phyloP scores from a whole-genome alignment of 805 yeast species.

The Metschnikowia similis region DNA sequence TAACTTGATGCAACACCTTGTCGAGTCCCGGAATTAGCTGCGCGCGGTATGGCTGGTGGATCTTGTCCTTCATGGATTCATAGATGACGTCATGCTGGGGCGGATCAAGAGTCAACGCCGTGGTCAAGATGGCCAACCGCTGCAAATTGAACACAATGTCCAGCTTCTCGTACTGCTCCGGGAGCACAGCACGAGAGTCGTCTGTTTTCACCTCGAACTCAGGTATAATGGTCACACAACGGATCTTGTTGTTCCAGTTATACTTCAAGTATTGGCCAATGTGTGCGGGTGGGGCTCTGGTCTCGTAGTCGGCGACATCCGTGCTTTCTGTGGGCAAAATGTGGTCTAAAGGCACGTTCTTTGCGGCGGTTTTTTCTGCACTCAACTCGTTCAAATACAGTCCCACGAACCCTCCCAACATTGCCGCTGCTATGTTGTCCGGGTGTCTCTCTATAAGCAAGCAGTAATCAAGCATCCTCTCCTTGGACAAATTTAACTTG shows the following conservation, averaged over 20 bases:
- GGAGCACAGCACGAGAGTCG: conserved; percentile 84
- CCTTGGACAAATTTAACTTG: conserved; percentile 63
- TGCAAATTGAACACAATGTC: conserved; percentile 93
- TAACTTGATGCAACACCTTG: conserved; percentile 72
- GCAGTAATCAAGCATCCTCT: conserved; percentile 88
- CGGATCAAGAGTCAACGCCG: conserved; percentile 80
- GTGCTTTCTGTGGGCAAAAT: conserved; percentile 70
- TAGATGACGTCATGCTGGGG: conserved; percentile 82
- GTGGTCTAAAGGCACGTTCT: conserved; percentile 79
- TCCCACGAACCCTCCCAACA: conserved; percentile 99
- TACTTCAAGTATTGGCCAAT: conserved; percentile 89
- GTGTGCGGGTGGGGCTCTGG: conserved; percentile 62
- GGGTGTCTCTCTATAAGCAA: conserved; percentile 98
- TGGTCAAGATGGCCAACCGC: conserved; percentile 86
- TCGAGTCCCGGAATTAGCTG: conserved; percentile 86
- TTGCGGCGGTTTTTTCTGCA: conserved; percentile 65
- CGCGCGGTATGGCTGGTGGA: conserved; percentile 96
- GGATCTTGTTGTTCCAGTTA: conserved; percentile 74
- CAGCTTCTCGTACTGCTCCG: conserved; percentile 66
- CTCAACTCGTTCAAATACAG: conserved; percentile 81
- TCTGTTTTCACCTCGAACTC: conserved; percentile 94
- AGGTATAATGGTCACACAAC: conserved; percentile 89
- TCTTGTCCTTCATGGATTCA: conserved; percentile 93
- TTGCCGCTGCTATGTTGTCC: conserved; percentile 96
- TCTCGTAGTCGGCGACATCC: conserved; percentile 49